Conservation (phyloP, 2,329 filamentous ascomycete genomes). For the Cytospora schulzeri region DNA sequence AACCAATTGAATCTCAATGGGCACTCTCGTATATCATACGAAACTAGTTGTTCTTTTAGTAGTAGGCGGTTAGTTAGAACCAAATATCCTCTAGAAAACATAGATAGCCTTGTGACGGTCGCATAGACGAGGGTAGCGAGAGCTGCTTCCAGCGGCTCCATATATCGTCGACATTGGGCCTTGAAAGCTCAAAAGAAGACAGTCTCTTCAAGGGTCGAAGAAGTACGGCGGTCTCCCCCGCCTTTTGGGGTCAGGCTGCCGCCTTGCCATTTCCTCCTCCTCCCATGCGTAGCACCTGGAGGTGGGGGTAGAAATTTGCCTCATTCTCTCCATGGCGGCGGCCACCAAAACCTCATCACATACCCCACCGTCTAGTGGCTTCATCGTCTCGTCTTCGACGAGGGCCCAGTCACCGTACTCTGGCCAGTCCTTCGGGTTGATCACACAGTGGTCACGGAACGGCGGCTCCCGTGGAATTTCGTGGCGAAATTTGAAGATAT, state of each 20-base stretch:
- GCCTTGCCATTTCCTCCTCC: slow-evolving; percentile 8
- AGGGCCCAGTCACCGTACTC: neutral
- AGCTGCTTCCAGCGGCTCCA: slow-evolving; percentile 11
- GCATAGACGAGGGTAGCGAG: slow-evolving; percentile 6
- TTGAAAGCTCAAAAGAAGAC: neutral
- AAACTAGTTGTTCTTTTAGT: too few species aligned
- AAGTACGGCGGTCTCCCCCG: slow-evolving; percentile 15
- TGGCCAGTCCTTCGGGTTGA: neutral
- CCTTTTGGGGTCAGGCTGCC: slow-evolving; percentile 10
- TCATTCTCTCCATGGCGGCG: slow-evolving; percentile 5
- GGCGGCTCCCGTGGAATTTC: neutral
- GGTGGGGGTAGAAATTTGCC: neutral
- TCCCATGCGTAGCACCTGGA: slow-evolving; percentile 7
- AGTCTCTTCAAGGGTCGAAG: slow-evolving; percentile 10
- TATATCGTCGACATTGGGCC: neutral
- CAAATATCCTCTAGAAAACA: slow-evolving; percentile 5
- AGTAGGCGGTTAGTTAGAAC: too few species aligned
- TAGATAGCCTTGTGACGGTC: slow-evolving; percentile 2
- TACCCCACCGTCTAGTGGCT: neutral
- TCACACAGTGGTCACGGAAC: slow-evolving; percentile 2
- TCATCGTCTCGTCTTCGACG: neutral
- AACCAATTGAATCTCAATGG: too few species aligned
- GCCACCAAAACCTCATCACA: neutral
- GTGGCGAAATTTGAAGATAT: slow-evolving; percentile 11
- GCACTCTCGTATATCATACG: too few species aligned